Evolutionary conservation across 2,329 filamentous ascomycete species (phyloP).

Genomic region (Colletotrichum lini): DNA sequence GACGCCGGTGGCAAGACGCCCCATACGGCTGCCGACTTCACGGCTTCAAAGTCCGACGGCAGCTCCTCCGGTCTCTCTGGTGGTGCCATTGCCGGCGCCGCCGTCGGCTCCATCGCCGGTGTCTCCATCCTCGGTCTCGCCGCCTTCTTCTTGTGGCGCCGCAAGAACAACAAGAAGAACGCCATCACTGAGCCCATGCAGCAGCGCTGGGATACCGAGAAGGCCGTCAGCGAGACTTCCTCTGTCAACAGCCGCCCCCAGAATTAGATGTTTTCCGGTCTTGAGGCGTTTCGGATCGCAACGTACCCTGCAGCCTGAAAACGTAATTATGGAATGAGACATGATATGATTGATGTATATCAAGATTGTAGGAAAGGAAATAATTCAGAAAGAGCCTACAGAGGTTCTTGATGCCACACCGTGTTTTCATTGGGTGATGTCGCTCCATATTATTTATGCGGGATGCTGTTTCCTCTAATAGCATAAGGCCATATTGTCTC

Average conservation of each 20-base stretch:
- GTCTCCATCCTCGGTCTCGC: conserved; percentile 72
- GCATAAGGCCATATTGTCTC: background rate
- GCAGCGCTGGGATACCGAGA: conserved; percentile 44
- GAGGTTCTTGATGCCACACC: background rate
- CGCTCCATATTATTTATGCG: background rate
- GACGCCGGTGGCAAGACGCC: conserved; percentile 33
- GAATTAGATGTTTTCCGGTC: background rate
- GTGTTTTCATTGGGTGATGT: background rate
- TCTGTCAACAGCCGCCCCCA: conserved; percentile 27
- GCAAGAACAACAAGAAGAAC: conserved; percentile 47
- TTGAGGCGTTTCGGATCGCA: background rate
- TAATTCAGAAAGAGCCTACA: background rate
- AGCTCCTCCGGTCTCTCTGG: conserved; percentile 64
- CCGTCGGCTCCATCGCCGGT: conserved; percentile 77
- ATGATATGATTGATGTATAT: conserved; percentile 15
- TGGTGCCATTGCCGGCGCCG: conserved; percentile 82
- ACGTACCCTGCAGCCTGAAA: background rate
- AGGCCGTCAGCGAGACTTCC: conserved; percentile 40
- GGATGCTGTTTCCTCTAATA: background rate
- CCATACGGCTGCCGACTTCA: conserved; percentile 46
- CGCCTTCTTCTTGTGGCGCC: conserved; percentile 68
- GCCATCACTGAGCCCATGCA: conserved; percentile 36
- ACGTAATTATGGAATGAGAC: background rate
- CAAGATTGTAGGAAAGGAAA: conserved; percentile 15
- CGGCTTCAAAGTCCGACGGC: conserved; percentile 45